These are phyloP conservation scores for Quercus bicolor DNA, from an alignment of 306 rosid species.

Conservation along the genomic window DNA sequence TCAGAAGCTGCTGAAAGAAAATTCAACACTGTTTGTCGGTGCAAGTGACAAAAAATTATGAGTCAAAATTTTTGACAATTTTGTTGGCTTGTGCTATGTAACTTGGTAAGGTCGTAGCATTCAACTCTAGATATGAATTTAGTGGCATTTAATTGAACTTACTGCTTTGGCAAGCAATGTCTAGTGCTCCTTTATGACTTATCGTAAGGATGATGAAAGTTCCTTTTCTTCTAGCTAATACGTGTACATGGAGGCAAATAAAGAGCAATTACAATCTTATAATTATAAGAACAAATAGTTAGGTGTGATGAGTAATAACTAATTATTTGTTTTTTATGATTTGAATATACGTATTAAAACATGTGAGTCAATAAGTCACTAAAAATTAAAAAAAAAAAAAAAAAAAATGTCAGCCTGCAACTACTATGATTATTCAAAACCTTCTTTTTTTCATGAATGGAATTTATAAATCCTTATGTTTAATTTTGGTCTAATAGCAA, in stretches of 20 bases:
- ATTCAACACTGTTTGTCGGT: slow-evolving; percentile 1
- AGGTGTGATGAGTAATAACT: slow-evolving; percentile 2
- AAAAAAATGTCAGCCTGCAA: not conserved
- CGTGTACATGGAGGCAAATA: not conserved
- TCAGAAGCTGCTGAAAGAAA: slow-evolving; percentile 18
- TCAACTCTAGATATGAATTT: not conserved
- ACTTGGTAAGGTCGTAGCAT: too few species aligned
- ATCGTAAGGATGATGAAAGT: slow-evolving; percentile 14
- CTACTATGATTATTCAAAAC: not conserved
- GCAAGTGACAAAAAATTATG: not conserved
- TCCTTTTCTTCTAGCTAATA: not conserved
- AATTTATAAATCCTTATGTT: too few species aligned
- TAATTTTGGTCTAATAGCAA: too few species aligned
- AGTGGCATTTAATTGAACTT: not conserved
- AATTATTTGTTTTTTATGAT: not conserved
- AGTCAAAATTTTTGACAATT: not conserved
- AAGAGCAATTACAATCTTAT: not conserved
- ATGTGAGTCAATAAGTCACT: not conserved
- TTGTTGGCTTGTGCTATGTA: too few species aligned
- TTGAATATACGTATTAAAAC: not conserved
- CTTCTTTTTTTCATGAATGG: too few species aligned
- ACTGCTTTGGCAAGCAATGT: slow-evolving; percentile 18
- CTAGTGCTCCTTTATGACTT: slow-evolving; percentile 12
- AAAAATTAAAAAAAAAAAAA: not conserved
- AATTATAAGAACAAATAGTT: not conserved